Evolutionary conservation across 2,329 filamentous ascomycete species (phyloP).

Genomic region (Hypoxylon rubiginosum): DNA sequence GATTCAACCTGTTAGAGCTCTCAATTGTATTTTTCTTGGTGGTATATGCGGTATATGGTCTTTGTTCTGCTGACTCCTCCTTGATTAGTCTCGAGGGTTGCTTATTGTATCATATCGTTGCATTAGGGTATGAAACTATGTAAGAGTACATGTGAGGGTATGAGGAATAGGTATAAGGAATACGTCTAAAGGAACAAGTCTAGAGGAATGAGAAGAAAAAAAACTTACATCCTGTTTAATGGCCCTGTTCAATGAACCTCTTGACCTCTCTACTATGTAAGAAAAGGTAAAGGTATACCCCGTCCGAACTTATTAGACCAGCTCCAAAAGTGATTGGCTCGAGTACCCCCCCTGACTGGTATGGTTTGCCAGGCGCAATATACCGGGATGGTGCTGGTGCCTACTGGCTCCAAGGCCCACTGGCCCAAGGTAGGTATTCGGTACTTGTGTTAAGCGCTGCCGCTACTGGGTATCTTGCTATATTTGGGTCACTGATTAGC

Average conservation of each 20-base stretch:
- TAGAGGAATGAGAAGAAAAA: constrained; percentile 7
- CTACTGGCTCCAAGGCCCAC: constrained; percentile 29
- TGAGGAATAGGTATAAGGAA: too few species aligned
- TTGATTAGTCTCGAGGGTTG: constrained; percentile 32
- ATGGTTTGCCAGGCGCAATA: constrained; percentile 41
- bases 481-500: constrained; percentile 48
- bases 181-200: not conserved
- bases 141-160: constrained; percentile 13
- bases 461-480: constrained; percentile 46
- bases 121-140: constrained; percentile 20
- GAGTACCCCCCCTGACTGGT: constrained; percentile 25
- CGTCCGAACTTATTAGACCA: constrained; percentile 19
- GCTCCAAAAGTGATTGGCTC: constrained; percentile 39
- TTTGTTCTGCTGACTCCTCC: constrained; percentile 30
- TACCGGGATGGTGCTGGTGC: constrained; percentile 33
- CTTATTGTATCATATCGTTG: constrained; percentile 6
- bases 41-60: constrained; percentile 3
- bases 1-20: constrained; percentile 25
- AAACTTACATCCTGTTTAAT: constrained; percentile 35
- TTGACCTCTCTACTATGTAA: too few species aligned
- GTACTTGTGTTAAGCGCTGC: constrained; percentile 50
- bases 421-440: constrained; percentile 41
- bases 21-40: constrained; percentile 24
- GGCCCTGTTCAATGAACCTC: too few species aligned
- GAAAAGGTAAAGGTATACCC: constrained; percentile 29